These are phyloP conservation scores for Closterium sp. DNA, from an alignment of 139 green algal species.

Conservation along the genomic window DNA sequence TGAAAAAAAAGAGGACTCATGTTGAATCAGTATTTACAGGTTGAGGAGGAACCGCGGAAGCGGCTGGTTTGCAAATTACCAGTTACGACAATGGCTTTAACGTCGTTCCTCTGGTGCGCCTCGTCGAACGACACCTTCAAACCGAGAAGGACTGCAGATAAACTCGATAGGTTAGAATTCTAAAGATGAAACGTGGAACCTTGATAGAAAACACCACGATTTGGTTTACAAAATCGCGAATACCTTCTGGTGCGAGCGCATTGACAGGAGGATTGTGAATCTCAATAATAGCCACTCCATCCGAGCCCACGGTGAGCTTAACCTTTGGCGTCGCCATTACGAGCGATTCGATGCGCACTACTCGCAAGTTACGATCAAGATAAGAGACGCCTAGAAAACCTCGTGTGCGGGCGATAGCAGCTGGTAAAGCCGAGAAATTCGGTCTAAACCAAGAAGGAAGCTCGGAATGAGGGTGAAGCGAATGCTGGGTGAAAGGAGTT, in stretches of 20 bases:
- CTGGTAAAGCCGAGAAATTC: background rate
- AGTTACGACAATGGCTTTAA: slow-evolving; percentile 89
- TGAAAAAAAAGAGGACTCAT: no score
- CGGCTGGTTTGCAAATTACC: slow-evolving; percentile 12
- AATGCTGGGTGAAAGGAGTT: background rate
- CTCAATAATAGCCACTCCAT: slow-evolving; percentile 85
- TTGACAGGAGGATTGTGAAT: slow-evolving; percentile 93
- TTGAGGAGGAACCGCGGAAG: background rate
- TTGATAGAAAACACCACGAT: no score
- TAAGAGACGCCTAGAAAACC: background rate
- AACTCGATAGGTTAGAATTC: background rate
- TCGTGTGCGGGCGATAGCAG: background rate
- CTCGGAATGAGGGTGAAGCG: background rate
- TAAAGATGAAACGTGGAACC: background rate
- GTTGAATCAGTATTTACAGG: background rate
- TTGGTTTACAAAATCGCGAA: background rate
- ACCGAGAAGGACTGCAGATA: slow-evolving; percentile 73
- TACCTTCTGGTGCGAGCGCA: slow-evolving; percentile 67
- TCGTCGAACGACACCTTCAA: slow-evolving; percentile 64
- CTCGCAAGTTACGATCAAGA: background rate
- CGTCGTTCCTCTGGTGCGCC: slow-evolving; percentile 67
- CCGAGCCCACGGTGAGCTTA: slow-evolving; percentile 54
- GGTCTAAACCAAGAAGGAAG: background rate
- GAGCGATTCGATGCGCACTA: background rate
- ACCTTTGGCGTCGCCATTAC: slow-evolving; percentile 57